Percentiles rank a stretch among this genome's conserved stretches.
Conservation (phyloP, 768 basidiomycete genomes). For the Dendrothele bispora region DNA sequence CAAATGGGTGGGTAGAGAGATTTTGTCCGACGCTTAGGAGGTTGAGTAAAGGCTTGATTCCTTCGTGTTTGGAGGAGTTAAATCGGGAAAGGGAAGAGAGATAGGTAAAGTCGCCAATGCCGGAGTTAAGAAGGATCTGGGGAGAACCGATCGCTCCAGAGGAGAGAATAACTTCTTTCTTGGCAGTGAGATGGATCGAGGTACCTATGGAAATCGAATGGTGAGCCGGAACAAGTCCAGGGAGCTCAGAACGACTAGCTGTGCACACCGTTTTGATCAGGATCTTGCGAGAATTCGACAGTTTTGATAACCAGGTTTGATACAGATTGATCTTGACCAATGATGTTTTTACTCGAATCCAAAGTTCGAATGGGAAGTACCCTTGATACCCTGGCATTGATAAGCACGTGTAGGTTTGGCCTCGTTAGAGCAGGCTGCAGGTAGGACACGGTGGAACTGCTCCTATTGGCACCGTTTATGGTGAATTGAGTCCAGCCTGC, state of each 20-base stretch:
- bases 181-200: too few relatives aligned
- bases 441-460: constrained; percentile 23
- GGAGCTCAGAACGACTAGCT: too few relatives aligned
- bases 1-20: constrained; percentile 4
- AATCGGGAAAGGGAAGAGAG: constrained; percentile 19
- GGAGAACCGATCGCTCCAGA: constrained; percentile 37
- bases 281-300: background rate
- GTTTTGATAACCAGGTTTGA: background rate
- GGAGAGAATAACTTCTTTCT: constrained; percentile 38
- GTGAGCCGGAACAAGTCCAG: too few relatives aligned
- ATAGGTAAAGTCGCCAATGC: constrained; percentile 33
- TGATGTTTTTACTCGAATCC: background rate
- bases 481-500: constrained; percentile 21
- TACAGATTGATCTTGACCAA: too few relatives aligned
- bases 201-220: too few relatives aligned
- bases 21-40: constrained; percentile 44
- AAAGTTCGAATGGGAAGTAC: constrained; percentile 4
- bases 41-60: constrained; percentile 30
- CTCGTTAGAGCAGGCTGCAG: constrained; percentile 18
- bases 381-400: constrained; percentile 15
- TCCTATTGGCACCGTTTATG: constrained; percentile 17
- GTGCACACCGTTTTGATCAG: background rate
- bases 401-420: constrained; percentile 22
- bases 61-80: constrained; percentile 19
- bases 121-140: constrained; percentile 52